Percentiles rank a stretch among this genome's conserved stretches.
Evolutionary conservation across 129 eudicot species (phyloP).

Genomic region (Scalesia atractyloides): DNA sequence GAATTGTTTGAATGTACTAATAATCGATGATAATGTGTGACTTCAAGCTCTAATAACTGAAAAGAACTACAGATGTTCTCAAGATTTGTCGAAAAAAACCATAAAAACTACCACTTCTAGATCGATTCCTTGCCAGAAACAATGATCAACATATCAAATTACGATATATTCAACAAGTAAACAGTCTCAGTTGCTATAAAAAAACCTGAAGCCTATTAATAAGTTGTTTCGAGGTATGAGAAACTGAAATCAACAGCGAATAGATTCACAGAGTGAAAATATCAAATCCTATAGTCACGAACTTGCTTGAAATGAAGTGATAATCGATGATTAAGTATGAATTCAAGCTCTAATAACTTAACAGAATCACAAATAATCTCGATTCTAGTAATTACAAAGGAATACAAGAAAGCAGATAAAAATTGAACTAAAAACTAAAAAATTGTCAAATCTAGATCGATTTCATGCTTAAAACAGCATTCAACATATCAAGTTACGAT

Average conservation of each 20-base stretch:
- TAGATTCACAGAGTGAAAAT: not conserved
- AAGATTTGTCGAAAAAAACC: too few relatives aligned
- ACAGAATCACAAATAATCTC: not conserved
- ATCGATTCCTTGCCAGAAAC: too few relatives aligned
- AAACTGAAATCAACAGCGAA: not conserved
- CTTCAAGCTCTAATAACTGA: not conserved
- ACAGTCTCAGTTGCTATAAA: too few relatives aligned
- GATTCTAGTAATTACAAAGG: not conserved
- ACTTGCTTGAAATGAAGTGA: not conserved
- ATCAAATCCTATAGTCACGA: not conserved
- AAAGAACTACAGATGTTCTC: not conserved
- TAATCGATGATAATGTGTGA: slow-evolving; percentile 1
- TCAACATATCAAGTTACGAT: too few relatives aligned
- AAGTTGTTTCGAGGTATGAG: too few relatives aligned
- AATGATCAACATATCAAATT: too few relatives aligned
- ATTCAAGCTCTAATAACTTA: not conserved
- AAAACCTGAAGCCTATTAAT: too few relatives aligned
- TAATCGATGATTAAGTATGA: not conserved
- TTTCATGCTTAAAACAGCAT: not conserved
- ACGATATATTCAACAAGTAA: too few relatives aligned
- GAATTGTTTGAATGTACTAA: not conserved
- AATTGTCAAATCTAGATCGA: not conserved
- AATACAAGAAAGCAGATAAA: not conserved
- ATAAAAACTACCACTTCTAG: too few relatives aligned
- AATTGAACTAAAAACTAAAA: not conserved